A percentile compares a stretch with the other conserved stretches of the same genome.
phyloP scores from a whole-genome alignment of 2,329 filamentous ascomycete species.

The Penicillium sp. region DNA sequence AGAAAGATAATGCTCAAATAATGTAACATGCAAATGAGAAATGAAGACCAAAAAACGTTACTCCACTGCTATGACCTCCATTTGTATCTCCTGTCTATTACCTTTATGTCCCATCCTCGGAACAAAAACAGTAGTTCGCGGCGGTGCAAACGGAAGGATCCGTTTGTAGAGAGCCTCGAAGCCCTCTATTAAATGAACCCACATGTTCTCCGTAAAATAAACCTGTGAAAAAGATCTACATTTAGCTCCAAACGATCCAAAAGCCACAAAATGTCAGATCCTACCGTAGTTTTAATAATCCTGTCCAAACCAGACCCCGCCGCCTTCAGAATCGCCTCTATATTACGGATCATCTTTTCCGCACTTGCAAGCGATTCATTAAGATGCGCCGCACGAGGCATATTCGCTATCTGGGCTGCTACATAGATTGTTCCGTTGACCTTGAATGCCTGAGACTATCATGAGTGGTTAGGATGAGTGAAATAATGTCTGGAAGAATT shows the following conservation, averaged over 20 bases:
- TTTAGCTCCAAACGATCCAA: not conserved
- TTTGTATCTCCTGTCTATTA: not conserved
- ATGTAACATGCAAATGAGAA: not conserved
- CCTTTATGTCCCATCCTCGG: not conserved
- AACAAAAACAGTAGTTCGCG: not conserved
- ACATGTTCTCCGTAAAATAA: not conserved
- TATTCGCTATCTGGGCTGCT: not conserved
- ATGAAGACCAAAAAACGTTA: too few relatives aligned
- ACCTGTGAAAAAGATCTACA: not conserved
- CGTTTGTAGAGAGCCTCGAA: not conserved
- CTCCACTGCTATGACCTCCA: constrained; percentile 1
- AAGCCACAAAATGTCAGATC: not conserved
- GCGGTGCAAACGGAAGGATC: constrained; percentile 1
- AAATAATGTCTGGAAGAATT: not conserved
- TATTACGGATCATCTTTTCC: not conserved
- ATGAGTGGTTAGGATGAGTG: not conserved
- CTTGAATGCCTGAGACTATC: constrained; percentile 6
- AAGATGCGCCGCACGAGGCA: not conserved
- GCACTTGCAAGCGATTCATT: not conserved
- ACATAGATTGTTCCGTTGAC: constrained; percentile 5
- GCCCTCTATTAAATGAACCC: not conserved
- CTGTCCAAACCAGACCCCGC: not conserved
- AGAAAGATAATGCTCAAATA: not conserved
- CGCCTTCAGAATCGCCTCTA: constrained; percentile 2
- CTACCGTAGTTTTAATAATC: constrained; percentile 4